Base-by-base conservation (phyloP, 2,329 filamentous ascomycete species). In the Alternaria metachromatica region DNA sequence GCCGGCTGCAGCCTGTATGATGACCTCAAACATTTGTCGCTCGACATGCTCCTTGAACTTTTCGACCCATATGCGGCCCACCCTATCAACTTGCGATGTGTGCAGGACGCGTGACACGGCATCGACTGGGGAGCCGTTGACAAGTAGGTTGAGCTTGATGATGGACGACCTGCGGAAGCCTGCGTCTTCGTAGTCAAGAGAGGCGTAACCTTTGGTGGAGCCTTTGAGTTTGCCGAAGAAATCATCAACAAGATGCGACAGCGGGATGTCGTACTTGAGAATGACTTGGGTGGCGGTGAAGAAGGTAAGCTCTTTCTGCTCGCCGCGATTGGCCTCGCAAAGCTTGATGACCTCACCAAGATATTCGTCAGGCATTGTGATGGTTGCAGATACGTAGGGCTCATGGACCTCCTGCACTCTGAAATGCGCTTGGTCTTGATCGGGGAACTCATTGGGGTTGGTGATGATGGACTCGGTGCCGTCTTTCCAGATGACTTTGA, bases 41-140 rank as follows among this genome's bases (percentile, higher is more conserved):
- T 97, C 92, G 20, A 99, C 95, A 74, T 98, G 95, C 79, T 97
- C 90, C 77, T 97, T 98, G 85, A 99, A 98, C 80, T 97, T 97
- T 44, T 88, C 89, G 6, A 97, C 95, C 96, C 96, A 99, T 60
- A 89, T 86, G 51, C 93, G 87, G 5, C 94, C 96, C 6, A 97
- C 84, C 18, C 92, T 87, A 28, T 95, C 91, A 0, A 90, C 89
- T 79, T 97, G 94, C 12, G 90, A 93, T 41, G 85, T 82, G 74
- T 99, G 96, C 43, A 98, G 88, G 4, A 99, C 89, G 33, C 95
- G 89, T n/a, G 93, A 90, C 18, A 99, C 94, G 11, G 96, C 96
- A 81, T 99, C 96, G 3, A 99, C 96, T 0, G 96, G 92, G 25
- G 88, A 86, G 79, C 96, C 96, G 81, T 99, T 99, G 67, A 99